Base-by-base conservation (phyloP, 2,329 filamentous ascomycete genomes). In the Claviceps citrina region DNA sequence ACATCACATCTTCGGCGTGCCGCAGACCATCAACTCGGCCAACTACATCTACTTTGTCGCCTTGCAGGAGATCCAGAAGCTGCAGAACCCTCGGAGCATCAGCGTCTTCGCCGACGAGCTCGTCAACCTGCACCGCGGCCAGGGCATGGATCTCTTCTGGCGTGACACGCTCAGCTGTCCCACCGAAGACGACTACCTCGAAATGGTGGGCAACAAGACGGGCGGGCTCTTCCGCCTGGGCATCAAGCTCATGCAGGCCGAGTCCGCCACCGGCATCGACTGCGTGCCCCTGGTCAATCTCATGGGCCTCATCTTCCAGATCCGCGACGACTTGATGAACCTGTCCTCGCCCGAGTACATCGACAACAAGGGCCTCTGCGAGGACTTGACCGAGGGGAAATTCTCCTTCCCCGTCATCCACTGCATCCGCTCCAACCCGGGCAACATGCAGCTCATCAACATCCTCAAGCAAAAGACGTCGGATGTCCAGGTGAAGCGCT, bases 401-500 rank as follows among this genome's bases (percentile, higher is more conserved):
- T 95, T 95, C 65, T 89, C 81, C 20, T 95, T 95, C 57, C 86
- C 87, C 31, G 79, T 96, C 52, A 94, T 96, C 52, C 89, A 96
- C 64, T 81, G 82, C 57, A 93, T 96, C 50, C 82, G 84, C 44
- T 66, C 80, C 44, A 74, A 86, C 55, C 83, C 75, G 15, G 62
- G 65, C 24, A 83, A 86, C 55, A 67, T 82, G 49, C 80, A 93
- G 53, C 72, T 98, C 41, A 73, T 95, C 58, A 94, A 91, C 55
- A 95, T 96, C 41, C 68, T 96, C 31, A 84, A 84, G 61, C 87
- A 95, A 60, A 89, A 86, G 62, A 86, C 87, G 1, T 73, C 70
- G 16, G 82, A 95, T 51, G 77, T 84, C 35, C 81, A 89, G 53
- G 84, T 96, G 39, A 96, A 96, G 68, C 68, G 76, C 44, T 96